phyloP scores from a whole-genome alignment of 371 early-diverging fungal species.

The Vittaforma corneae region DNA sequence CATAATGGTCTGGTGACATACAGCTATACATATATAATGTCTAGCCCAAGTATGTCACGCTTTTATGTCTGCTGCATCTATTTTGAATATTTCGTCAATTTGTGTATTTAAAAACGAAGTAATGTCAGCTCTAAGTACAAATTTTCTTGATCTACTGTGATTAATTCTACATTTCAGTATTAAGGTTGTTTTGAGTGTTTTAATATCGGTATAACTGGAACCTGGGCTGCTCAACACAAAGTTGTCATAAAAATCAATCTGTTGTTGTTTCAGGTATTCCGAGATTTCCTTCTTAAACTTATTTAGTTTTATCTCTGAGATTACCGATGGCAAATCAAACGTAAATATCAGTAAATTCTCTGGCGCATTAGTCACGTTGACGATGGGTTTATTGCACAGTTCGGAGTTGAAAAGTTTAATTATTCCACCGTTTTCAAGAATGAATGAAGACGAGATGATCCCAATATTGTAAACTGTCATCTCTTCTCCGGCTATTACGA shows the following conservation, averaged over 20 bases:
- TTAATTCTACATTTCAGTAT: conserved; percentile 51
- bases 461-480: conserved; percentile 52
- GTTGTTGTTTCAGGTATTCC: conserved; percentile 36
- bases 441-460: conserved; percentile 51
- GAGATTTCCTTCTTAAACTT: conserved; percentile 49
- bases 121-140: conserved; percentile 54
- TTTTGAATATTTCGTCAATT: too few relatives aligned
- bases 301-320: conserved; percentile 28
- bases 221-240: conserved; percentile 53
- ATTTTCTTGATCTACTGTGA: conserved; percentile 52
- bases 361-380: conserved; percentile 59
- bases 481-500: conserved; percentile 50
- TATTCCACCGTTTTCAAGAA: conserved; percentile 55
- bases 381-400: conserved; percentile 50
- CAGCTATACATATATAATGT: too few relatives aligned
- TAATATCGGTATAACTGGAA: conserved; percentile 40
- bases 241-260: conserved; percentile 50
- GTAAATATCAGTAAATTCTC: conserved; percentile 56
- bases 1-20: too few relatives aligned
- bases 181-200: conserved; percentile 42
- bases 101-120: conserved; percentile 40
- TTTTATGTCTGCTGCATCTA: too few relatives aligned
- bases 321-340: conserved; percentile 42
- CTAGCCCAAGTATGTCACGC: too few relatives aligned
- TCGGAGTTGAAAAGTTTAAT: conserved; percentile 57